Conservation (phyloP, 2,329 filamentous ascomycete genomes). For the Diaporthe eres region DNA sequence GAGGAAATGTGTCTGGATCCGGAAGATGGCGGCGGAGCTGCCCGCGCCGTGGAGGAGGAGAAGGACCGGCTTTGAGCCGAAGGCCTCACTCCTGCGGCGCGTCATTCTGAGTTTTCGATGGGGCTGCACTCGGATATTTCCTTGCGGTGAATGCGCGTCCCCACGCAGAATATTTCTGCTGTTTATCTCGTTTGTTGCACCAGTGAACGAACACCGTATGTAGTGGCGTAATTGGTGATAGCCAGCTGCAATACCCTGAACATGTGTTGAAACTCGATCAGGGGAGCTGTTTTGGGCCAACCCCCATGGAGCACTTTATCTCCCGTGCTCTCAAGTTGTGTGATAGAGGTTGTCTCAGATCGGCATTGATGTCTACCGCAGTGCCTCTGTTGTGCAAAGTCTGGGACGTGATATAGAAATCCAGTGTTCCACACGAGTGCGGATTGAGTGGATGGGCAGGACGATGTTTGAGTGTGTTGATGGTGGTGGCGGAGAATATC, state of each 20-base stretch:
- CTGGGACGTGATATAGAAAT: too few relatives aligned
- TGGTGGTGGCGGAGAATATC: not conserved
- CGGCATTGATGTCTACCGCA: not conserved
- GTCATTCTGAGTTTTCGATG: not conserved
- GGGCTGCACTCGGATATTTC: too few relatives aligned
- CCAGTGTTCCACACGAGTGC: not conserved
- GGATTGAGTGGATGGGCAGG: not conserved
- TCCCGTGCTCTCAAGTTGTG: not conserved
- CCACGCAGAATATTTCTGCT: not conserved
- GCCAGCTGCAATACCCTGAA: not conserved
- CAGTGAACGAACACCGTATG: not conserved
- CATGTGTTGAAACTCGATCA: not conserved
- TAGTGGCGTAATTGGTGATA: not conserved
- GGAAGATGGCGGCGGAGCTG: slow-evolving; percentile 54
- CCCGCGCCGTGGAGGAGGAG: slow-evolving; percentile 58
- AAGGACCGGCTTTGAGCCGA: slow-evolving; percentile 42
- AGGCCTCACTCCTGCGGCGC: slow-evolving; percentile 11
- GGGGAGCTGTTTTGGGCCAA: not conserved
- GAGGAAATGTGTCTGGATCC: slow-evolving; percentile 53
- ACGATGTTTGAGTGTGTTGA: not conserved
- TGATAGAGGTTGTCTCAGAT: not conserved
- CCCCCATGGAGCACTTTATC: not conserved
- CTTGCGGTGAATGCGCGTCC: not conserved
- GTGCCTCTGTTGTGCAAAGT: too few relatives aligned
- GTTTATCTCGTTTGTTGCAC: not conserved